Conservation (phyloP, 805 yeast genomes). For the Schizosaccharomyces lindneri region DNA sequence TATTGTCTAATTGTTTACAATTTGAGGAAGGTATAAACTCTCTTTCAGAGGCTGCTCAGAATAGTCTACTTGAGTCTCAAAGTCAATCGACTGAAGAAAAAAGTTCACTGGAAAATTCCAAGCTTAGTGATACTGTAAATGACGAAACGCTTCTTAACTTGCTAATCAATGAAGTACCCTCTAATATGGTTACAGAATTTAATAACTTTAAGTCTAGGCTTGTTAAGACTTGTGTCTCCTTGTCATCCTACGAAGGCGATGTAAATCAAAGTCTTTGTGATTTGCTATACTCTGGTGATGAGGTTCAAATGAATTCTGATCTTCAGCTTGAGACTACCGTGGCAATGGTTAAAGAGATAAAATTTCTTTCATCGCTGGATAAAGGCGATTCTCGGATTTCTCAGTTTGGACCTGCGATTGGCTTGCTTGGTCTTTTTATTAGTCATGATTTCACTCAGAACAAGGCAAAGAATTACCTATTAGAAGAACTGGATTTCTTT, state of each 20-base stretch:
- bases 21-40: neutral
- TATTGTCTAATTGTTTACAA: neutral
- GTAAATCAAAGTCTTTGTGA: neutral
- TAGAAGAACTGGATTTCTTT: neutral
- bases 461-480: neutral
- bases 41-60: neutral
- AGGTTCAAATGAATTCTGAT: neutral
- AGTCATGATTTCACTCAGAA: neutral
- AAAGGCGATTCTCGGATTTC: neutral
- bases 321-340: neutral
- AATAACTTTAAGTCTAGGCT: neutral
- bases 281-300: neutral
- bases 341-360: neutral
- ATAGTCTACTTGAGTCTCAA: no score
- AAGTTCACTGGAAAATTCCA: no score
- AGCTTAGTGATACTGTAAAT: no score
- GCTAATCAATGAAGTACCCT: neutral
- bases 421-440: neutral
- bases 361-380: neutral
- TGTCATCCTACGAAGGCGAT: neutral
- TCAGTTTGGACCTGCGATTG: neutral
- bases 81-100: no score
- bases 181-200: neutral
- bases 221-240: neutral
- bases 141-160: neutral